Evolutionary conservation across 1,284 basidiomycete genomes (phyloP).

Genomic region (Leccinum griseonigrum): DNA sequence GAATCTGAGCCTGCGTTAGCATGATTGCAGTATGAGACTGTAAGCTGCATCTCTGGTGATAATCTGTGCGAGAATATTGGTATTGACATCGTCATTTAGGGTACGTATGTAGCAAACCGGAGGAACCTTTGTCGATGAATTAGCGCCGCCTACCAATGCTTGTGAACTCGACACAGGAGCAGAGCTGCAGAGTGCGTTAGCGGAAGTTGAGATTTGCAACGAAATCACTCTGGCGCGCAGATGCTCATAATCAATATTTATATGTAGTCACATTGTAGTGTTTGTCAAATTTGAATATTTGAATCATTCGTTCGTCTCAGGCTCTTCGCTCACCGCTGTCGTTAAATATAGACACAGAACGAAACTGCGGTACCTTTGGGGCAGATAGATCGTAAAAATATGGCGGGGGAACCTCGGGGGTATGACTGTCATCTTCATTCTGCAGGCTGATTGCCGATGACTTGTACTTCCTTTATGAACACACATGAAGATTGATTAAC

Average conservation of each 20-base stretch:
- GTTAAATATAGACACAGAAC: background rate
- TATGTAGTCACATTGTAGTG: background rate
- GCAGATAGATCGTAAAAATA: background rate
- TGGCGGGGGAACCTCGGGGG: conserved; percentile 2
- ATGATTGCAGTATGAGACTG: too few species aligned
- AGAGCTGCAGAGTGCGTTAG: background rate
- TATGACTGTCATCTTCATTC: background rate
- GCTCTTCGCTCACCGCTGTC: background rate
- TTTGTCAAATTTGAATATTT: background rate
- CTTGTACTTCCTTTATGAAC: background rate
- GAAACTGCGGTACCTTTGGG: background rate
- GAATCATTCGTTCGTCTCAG: background rate
- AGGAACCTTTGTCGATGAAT: background rate
- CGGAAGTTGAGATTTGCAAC: background rate
- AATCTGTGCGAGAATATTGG: too few species aligned
- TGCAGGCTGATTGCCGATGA: conserved; percentile 2
- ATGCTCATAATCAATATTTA: background rate
- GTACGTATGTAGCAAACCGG: background rate
- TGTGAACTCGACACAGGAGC: background rate
- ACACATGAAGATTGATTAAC: background rate
- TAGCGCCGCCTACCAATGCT: background rate
- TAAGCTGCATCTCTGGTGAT: too few species aligned
- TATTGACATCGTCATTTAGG: background rate
- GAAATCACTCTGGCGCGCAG: background rate
- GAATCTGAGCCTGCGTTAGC: too few species aligned